phyloP scores from a whole-genome alignment of 805 yeast genomes.

The Candida montana region DNA sequence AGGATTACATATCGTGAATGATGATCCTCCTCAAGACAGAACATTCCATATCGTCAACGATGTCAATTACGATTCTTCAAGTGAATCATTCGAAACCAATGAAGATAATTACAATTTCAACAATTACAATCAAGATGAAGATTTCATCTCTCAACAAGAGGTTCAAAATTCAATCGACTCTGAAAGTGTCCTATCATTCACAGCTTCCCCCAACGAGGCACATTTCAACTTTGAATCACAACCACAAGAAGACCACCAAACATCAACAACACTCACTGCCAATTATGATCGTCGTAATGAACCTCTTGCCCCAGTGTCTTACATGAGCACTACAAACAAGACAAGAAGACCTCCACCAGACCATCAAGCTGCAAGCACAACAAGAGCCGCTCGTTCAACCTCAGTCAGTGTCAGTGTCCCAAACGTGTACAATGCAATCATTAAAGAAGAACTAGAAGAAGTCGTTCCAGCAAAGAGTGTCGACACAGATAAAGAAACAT shows the following conservation, averaged over 20 bases:
- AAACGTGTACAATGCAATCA: constrained; percentile 15
- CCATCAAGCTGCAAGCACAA: constrained; percentile 26
- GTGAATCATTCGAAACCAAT: too few relatives aligned
- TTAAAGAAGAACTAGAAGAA: constrained; percentile 8
- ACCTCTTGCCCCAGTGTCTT: constrained; percentile 28
- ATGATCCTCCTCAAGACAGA: constrained; percentile 5
- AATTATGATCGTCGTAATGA: constrained; percentile 37
- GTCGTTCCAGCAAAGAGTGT: too few relatives aligned
- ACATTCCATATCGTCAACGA: constrained; percentile 26
- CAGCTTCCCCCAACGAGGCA: constrained; percentile 29
- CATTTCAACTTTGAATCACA: constrained; percentile 21
- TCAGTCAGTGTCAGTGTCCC: constrained; percentile 23
- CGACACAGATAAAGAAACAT: not conserved
- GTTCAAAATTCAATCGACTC: constrained; percentile 11
- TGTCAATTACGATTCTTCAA: constrained; percentile 18
- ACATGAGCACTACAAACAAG: constrained; percentile 12
- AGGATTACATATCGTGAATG: too few relatives aligned
- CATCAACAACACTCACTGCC: not conserved
- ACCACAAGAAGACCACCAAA: too few relatives aligned
- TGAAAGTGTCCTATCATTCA: constrained; percentile 28
- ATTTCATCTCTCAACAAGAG: constrained; percentile 16
- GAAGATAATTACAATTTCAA: constrained; percentile 9
- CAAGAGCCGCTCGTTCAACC: constrained; percentile 33
- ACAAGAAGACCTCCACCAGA: constrained; percentile 36
- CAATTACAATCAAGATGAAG: constrained; percentile 12